These are phyloP conservation scores for Termitomyces sp. DNA, from an alignment of 768 basidiomycete genomes.

Conservation along the genomic window DNA sequence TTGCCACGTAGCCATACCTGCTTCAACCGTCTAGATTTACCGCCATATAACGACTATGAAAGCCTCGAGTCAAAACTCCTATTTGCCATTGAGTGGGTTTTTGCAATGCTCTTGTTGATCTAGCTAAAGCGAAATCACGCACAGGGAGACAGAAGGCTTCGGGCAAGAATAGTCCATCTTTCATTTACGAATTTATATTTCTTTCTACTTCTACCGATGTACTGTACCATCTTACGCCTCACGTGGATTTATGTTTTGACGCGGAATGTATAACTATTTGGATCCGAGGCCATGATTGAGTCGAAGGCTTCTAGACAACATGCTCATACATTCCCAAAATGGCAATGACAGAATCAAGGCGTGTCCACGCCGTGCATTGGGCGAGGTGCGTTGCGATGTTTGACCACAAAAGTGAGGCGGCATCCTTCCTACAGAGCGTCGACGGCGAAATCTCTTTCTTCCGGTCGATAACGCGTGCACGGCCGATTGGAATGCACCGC, in stretches of 20 bases:
- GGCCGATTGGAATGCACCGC: slow-evolving; percentile 79
- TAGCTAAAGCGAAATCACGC: neutral
- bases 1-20: slow-evolving; percentile 91
- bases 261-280: neutral
- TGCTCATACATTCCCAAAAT: slow-evolving; percentile 4
- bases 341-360: slow-evolving; percentile 2
- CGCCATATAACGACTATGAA: slow-evolving; percentile 85
- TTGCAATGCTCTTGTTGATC: neutral
- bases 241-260: neutral
- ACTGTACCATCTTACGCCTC: slow-evolving; percentile 5
- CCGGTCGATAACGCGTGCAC: slow-evolving; percentile 70
- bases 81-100: slow-evolving; percentile 74
- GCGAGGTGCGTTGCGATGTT: slow-evolving; percentile 11
- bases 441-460: slow-evolving; percentile 86
- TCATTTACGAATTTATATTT: neutral
- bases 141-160: slow-evolving; percentile 75
- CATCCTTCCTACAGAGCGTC: slow-evolving; percentile 58
- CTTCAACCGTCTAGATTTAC: slow-evolving; percentile 86
- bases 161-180: slow-evolving; percentile 45
- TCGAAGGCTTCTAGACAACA: slow-evolving; percentile 1
- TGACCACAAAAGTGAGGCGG: slow-evolving; percentile 14
- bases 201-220: neutral
- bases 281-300: neutral
- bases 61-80: slow-evolving; percentile 81
- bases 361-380: slow-evolving; percentile 1